Percentiles rank a stretch among this genome's conserved stretches.
Evolutionary conservation across 1,139 yeast species (phyloP).

Genomic region (Blastobotrys capitulatus): DNA sequence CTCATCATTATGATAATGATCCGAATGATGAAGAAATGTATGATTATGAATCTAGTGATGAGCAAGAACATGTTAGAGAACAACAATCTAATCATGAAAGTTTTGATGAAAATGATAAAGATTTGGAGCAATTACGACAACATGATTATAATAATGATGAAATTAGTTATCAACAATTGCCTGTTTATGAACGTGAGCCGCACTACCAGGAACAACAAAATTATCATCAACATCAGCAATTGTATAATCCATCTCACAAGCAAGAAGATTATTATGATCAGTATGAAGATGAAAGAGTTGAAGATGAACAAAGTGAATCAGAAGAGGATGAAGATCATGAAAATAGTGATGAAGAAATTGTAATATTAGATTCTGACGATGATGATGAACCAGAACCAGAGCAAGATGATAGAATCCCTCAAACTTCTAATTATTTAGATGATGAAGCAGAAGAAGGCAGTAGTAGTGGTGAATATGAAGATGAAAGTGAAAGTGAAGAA

Average conservation of each 20-base stretch:
- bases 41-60: background rate
- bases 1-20: background rate
- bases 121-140: no score
- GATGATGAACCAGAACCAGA: slow-evolving; percentile 11
- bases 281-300: background rate
- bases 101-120: no score
- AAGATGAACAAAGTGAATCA: background rate
- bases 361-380: slow-evolving; percentile 14
- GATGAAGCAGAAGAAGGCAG: no score
- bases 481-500: background rate
- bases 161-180: no score
- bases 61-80: background rate
- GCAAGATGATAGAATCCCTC: background rate
- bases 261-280: background rate
- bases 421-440: no score
- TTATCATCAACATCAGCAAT: no score
- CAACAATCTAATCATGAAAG: background rate
- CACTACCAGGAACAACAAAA: no score
- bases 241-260: no score
- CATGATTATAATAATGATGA: no score
- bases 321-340: background rate
- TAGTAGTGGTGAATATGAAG: background rate
- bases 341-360: slow-evolving; percentile 10
- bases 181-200: no score
- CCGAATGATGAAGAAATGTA: background rate